Conservation (phyloP, 306 rosid genomes). For the Dalbergia cochinchinensis region DNA sequence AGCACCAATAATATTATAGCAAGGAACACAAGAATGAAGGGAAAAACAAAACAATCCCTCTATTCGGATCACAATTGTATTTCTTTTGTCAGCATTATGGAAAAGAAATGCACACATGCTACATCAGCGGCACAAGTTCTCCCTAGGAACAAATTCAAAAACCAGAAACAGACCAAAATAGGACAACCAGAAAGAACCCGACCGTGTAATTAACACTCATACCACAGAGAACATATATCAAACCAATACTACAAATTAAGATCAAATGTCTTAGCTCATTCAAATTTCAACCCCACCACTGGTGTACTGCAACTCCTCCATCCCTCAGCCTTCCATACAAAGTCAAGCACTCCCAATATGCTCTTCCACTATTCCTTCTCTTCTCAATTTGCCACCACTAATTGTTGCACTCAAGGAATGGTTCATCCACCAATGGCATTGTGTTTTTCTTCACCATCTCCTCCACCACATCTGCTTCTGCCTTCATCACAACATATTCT, state of each 20-base stretch:
- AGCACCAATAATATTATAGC: neutral
- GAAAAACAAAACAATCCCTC: neutral
- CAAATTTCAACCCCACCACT: constrained; percentile 61
- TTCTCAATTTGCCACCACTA: constrained; percentile 64
- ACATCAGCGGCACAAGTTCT: constrained; percentile 20
- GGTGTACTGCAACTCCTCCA: constrained; percentile 77
- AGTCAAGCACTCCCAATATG: constrained; percentile 74
- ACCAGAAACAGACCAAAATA: constrained; percentile 20
- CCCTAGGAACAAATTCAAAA: constrained; percentile 14
- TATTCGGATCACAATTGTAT: neutral
- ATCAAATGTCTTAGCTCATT: neutral
- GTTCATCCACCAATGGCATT: constrained; percentile 23
- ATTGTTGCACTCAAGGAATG: constrained; percentile 70
- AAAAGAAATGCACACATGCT: constrained; percentile 16
- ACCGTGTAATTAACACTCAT: neutral
- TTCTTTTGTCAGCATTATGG: constrained; percentile 10
- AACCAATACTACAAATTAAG: neutral
- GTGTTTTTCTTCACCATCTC: constrained; percentile 59
- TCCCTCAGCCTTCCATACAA: constrained; percentile 74
- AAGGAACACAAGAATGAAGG: neutral
- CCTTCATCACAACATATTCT: constrained; percentile 77
- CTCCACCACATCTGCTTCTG: constrained; percentile 69
- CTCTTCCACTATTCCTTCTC: constrained; percentile 51
- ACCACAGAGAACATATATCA: constrained; percentile 7
- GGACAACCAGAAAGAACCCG: neutral